These are phyloP conservation scores for Fusarium nygamai DNA, from an alignment of 2,329 filamentous ascomycete species.

Conservation along the genomic window DNA sequence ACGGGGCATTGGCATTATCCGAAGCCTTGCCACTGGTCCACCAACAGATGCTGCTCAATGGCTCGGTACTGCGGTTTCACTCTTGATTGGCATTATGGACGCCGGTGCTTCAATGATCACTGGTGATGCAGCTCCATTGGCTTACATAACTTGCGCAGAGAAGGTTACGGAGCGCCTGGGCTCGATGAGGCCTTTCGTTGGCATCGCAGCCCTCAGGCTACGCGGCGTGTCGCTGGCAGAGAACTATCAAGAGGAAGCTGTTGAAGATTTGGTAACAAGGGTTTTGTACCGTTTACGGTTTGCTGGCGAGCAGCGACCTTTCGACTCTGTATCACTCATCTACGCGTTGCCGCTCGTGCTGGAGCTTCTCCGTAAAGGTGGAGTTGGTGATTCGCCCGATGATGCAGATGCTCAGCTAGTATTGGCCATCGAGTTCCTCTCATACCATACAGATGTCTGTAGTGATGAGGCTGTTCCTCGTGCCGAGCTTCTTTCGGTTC, in stretches of 20 bases:
- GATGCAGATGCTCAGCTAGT: slow-evolving; percentile 91
- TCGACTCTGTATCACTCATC: slow-evolving; percentile 86
- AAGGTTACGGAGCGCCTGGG: slow-evolving; percentile 80
- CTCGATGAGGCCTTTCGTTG: slow-evolving; percentile 81
- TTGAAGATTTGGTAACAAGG: slow-evolving; percentile 86
- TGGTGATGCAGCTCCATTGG: slow-evolving; percentile 79
- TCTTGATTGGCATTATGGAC: slow-evolving; percentile 78
- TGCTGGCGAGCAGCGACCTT: slow-evolving; percentile 90
- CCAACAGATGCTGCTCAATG: slow-evolving; percentile 89
- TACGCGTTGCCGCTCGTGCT: slow-evolving; percentile 88
- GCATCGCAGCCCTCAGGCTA: slow-evolving; percentile 84
- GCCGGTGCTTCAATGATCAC: slow-evolving; percentile 85
- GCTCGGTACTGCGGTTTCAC: slow-evolving; percentile 83
- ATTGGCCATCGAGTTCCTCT: slow-evolving; percentile 85
- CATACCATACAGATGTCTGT: slow-evolving; percentile 86
- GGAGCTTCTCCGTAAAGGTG: slow-evolving; percentile 80
- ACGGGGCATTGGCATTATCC: slow-evolving; percentile 87
- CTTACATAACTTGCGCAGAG: slow-evolving; percentile 83
- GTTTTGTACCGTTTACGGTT: slow-evolving; percentile 92
- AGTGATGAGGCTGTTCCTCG: slow-evolving; percentile 80
- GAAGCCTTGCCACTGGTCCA: slow-evolving; percentile 82
- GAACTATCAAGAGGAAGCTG: slow-evolving; percentile 79
- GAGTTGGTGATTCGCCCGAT: slow-evolving; percentile 77
- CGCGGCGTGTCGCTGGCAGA: slow-evolving; percentile 78
- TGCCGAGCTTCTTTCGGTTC: slow-evolving; percentile 72